Evolutionary conservation across 163 green algal genomes (phyloP).

Genomic region (Chlamydomonas reinhardtii): DNA sequence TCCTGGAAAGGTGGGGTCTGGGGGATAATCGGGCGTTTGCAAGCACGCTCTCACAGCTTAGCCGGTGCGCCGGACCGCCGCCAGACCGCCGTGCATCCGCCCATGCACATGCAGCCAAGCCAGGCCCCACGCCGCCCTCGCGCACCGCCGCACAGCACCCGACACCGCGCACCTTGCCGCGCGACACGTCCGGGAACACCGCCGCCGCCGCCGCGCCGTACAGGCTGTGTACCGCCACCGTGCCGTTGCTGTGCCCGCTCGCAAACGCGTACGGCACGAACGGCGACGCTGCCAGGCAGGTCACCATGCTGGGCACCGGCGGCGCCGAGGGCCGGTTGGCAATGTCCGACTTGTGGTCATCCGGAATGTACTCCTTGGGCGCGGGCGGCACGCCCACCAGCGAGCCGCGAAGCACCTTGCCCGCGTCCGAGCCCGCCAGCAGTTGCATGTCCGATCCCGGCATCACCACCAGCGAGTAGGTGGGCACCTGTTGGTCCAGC

Average conservation of each 20-base stretch:
- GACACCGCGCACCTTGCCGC: not conserved
- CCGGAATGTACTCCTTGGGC: slow-evolving; percentile 59
- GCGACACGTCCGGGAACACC: slow-evolving; percentile 52
- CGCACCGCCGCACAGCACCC: too few relatives aligned
- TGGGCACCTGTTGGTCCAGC: slow-evolving; percentile 30
- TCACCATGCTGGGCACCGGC: slow-evolving; percentile 27
- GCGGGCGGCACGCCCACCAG: slow-evolving; percentile 54
- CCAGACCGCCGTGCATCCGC: too few relatives aligned
- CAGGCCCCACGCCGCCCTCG: too few relatives aligned
- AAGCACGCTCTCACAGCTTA: too few relatives aligned
- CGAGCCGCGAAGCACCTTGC: slow-evolving; percentile 58
- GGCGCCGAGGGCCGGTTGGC: slow-evolving; percentile 15
- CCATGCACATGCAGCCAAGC: too few relatives aligned
- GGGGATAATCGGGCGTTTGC: too few relatives aligned
- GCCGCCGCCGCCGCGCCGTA: slow-evolving; percentile 16
- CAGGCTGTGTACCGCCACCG: slow-evolving; percentile 53
- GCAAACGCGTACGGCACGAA: slow-evolving; percentile 49
- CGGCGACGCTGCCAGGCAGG: slow-evolving; percentile 48
- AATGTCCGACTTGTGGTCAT: slow-evolving; percentile 21
- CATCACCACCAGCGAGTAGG: slow-evolving; percentile 44
- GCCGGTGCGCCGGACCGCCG: too few relatives aligned
- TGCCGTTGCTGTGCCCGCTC: slow-evolving; percentile 53
- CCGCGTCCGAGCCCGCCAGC: slow-evolving; percentile 54
- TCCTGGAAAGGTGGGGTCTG: too few relatives aligned
- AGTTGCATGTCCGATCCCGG: slow-evolving; percentile 52